Evolutionary conservation across 2,329 filamentous ascomycete species (phyloP).

Genomic region (Neospermospora avenae): DNA sequence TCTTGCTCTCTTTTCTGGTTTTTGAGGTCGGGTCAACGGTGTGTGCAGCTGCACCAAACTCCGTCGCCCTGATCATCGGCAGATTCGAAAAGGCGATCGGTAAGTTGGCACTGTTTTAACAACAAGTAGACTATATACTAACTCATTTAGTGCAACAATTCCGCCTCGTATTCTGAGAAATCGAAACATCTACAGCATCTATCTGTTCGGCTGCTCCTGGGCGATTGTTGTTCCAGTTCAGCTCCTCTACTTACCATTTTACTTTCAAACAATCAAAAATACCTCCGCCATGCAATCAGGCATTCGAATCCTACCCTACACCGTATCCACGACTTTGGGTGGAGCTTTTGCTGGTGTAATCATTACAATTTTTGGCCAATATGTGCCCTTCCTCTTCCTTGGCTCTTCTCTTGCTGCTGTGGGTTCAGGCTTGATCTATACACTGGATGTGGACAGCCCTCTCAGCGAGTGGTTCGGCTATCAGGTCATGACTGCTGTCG

Average conservation of each 20-base stretch:
- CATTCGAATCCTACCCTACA: slow-evolving; percentile 37
- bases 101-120: no score
- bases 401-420: not conserved
- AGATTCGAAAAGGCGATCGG: no score
- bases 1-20: no score
- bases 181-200: not conserved
- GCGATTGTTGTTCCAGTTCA: slow-evolving; percentile 31
- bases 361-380: slow-evolving; percentile 28
- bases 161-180: not conserved
- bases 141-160: not conserved
- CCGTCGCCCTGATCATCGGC: not conserved
- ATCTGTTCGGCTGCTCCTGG: slow-evolving; percentile 27
- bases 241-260: slow-evolving; percentile 46
- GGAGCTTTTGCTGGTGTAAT: slow-evolving; percentile 14
- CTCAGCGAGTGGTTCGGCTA: slow-evolving; percentile 46
- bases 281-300: slow-evolving; percentile 36
- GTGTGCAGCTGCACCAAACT: no score
- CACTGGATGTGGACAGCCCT: slow-evolving; percentile 40
- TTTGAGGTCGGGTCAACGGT: no score
- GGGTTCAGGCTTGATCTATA: slow-evolving; percentile 29
- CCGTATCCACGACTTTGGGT: slow-evolving; percentile 20
- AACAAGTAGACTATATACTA: not conserved
- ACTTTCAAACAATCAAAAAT: slow-evolving; percentile 45
- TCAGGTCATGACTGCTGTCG: slow-evolving; percentile 50
- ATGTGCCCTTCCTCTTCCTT: slow-evolving; percentile 23